These are phyloP conservation scores for Guyanaporus albipodus DNA, from an alignment of 768 basidiomycete species.

Conservation along the genomic window DNA sequence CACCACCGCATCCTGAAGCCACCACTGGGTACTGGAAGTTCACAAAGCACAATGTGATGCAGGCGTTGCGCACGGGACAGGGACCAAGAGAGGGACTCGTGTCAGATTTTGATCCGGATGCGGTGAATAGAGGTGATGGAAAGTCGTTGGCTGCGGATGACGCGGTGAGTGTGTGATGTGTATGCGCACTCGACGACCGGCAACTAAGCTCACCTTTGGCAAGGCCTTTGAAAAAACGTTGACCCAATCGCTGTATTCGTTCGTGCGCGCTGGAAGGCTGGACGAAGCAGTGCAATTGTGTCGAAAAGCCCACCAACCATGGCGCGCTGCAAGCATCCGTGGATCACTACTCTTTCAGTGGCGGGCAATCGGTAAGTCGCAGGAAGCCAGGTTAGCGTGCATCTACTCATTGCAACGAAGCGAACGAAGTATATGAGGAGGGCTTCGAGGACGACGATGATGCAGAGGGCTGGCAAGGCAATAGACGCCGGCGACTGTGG, in stretches of 20 bases:
- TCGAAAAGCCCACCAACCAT: conserved; percentile 79
- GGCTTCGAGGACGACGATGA: conserved; percentile 42
- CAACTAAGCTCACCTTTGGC: neutral
- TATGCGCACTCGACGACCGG: neutral
- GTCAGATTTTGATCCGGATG: conserved; percentile 79
- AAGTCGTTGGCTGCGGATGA: conserved; percentile 70
- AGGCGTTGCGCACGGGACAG: conserved; percentile 50
- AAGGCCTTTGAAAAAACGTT: conserved; percentile 82
- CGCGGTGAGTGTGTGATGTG: conserved; percentile 46
- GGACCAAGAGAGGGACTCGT: conserved; percentile 49
- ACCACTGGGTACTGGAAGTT: conserved; percentile 83
- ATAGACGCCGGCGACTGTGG: conserved; percentile 77
- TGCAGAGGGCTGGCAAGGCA: conserved; percentile 63
- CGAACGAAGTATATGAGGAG: conserved; percentile 48
- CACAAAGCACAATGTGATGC: conserved; percentile 72
- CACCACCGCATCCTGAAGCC: conserved; percentile 61
- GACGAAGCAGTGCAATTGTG: conserved; percentile 84
- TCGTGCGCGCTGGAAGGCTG: conserved; percentile 79
- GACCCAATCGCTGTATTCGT: conserved; percentile 72
- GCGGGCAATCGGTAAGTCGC: conserved; percentile 58
- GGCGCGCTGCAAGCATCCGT: conserved; percentile 87
- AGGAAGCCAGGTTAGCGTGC: neutral
- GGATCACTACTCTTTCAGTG: conserved; percentile 79
- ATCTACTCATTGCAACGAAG: conserved; percentile 37
- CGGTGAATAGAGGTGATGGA: conserved; percentile 55